These are phyloP conservation scores for Citrus australasica DNA, from an alignment of 345 rosid species.

Conservation along the genomic window DNA sequence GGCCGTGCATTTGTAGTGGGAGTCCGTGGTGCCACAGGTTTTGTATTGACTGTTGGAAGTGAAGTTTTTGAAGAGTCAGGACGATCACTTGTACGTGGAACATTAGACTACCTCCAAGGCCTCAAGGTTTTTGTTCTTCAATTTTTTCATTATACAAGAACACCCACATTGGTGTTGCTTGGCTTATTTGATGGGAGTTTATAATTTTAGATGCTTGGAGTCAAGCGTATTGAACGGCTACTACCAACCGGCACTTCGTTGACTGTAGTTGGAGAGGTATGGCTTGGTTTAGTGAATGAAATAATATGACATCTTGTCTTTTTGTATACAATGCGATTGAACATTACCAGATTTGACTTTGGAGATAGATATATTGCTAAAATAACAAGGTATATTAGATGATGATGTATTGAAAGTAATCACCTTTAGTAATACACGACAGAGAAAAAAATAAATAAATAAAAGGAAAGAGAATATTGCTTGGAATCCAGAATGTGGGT, in stretches of 20 bases:
- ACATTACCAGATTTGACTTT: neutral
- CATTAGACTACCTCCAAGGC: constrained; percentile 91
- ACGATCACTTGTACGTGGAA: constrained; percentile 91
- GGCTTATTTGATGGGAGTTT: constrained; percentile 17
- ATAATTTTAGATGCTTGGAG: constrained; percentile 90
- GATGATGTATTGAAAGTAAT: neutral
- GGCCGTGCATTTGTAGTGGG: constrained; percentile 68
- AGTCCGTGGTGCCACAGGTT: constrained; percentile 70
- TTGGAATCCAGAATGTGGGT: neutral
- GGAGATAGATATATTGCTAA: neutral
- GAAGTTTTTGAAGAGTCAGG: constrained; percentile 94
- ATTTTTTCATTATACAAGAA: neutral
- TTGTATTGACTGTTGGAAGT: constrained; percentile 58
- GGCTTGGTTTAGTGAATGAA: constrained; percentile 3
- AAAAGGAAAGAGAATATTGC: neutral
- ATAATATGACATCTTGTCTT: neutral
- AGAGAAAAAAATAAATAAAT: neutral
- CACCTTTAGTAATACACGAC: neutral
- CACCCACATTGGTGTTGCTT: neutral
- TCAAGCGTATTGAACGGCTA: constrained; percentile 84
- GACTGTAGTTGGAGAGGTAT: constrained; percentile 97
- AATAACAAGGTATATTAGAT: neutral
- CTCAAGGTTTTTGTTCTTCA: constrained; percentile 57
- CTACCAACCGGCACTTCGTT: constrained; percentile 90
- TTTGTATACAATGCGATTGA: neutral